Evolutionary conservation across 2,329 filamentous ascomycete genomes (phyloP).

Genomic region (Hypoxylon sp.): DNA sequence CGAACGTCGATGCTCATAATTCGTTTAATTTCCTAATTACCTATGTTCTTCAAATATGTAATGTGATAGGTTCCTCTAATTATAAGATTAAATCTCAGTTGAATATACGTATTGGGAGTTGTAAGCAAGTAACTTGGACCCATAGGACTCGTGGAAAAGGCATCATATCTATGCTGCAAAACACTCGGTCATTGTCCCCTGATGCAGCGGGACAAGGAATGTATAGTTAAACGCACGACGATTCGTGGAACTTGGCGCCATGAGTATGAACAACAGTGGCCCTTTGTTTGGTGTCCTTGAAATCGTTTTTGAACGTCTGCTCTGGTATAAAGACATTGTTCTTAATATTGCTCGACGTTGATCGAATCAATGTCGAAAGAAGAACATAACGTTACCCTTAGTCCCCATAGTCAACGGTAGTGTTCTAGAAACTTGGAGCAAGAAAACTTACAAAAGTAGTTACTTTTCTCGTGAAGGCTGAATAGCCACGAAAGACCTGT

Average conservation of each 20-base stretch:
- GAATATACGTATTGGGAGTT: background rate
- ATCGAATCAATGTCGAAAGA: slow-evolving; percentile 19
- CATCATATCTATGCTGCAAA: slow-evolving; percentile 29
- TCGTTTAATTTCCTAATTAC: slow-evolving; percentile 9
- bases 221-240: slow-evolving; percentile 29
- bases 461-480: background rate
- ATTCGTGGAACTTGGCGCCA: slow-evolving; percentile 23
- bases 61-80: slow-evolving; percentile 4
- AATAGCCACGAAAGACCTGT: slow-evolving; percentile 1
- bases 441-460: slow-evolving; percentile 32
- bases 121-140: background rate
- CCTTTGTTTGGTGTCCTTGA: slow-evolving; percentile 33
- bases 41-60: slow-evolving; percentile 17
- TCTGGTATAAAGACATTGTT: slow-evolving; percentile 45
- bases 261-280: background rate
- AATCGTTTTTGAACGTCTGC: slow-evolving; percentile 3
- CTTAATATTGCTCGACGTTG: slow-evolving; percentile 30
- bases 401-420: slow-evolving; percentile 27
- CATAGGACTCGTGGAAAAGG: slow-evolving; percentile 2
- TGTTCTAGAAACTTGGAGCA: slow-evolving; percentile 28
- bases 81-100: slow-evolving; percentile 4
- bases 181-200: slow-evolving; percentile 26
- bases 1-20: slow-evolving; percentile 50
- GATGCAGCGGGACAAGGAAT: slow-evolving; percentile 34
- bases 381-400: slow-evolving; percentile 27